Conservation (phyloP, 768 basidiomycete genomes). For the Goffeauzyma gilvescens region DNA sequence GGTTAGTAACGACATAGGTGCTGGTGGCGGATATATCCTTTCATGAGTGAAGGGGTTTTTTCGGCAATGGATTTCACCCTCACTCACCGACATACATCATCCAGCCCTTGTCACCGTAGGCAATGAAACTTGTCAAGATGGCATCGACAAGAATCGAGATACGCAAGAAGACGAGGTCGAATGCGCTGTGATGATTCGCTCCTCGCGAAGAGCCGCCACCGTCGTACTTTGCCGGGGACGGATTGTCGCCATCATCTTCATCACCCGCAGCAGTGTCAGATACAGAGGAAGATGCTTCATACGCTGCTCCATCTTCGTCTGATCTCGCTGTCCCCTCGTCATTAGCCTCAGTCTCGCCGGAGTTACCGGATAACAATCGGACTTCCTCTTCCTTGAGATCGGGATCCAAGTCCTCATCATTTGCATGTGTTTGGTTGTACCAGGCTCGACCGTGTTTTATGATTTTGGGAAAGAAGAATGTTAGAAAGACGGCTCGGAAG, state of each 20-base stretch:
- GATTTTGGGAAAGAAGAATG: conserved; percentile 17
- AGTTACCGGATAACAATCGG: not conserved
- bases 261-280: not conserved
- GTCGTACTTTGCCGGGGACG: no score
- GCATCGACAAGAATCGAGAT: conserved; percentile 26
- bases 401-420: conserved; percentile 4
- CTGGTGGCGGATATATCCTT: no score
- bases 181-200: conserved; percentile 16
- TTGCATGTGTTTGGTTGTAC: not conserved
- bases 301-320: not conserved
- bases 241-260: not conserved
- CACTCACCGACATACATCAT: conserved; percentile 20
- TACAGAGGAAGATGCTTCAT: not conserved
- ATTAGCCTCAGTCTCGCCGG: not conserved
- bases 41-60: no score
- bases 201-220: no score
- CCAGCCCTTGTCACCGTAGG: conserved; percentile 16
- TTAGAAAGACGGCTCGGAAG: conserved; percentile 23
- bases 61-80: no score
- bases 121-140: conserved; percentile 17
- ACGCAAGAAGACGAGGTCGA: conserved; percentile 28
- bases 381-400: no score
- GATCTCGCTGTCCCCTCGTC: not conserved
- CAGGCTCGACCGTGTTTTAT: conserved; percentile 16
- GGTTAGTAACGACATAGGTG: no score